Base-by-base conservation (phyloP, 805 yeast species). In the Candida schatavii region DNA sequence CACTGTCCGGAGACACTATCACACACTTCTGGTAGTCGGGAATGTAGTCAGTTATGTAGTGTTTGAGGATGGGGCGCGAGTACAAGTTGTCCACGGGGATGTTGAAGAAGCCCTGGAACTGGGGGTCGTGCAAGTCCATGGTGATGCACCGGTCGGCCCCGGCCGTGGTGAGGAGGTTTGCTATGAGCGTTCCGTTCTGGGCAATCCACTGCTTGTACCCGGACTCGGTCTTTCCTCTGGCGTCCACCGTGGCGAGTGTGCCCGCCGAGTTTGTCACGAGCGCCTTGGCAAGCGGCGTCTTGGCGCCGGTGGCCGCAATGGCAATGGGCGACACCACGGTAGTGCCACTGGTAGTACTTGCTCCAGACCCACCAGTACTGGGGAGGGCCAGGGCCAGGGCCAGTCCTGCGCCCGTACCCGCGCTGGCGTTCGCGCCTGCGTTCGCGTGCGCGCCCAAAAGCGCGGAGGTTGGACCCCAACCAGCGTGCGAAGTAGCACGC, bases 81-180 rank as follows among this genome's bases (percentile, higher is more conserved):
- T 88, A 88, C 49, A 93, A 62, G 60, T 93, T 93, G 62, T 93
- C 99, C 33, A 93, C 97, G 2, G 97, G 97, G 34, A 93, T 85
- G 55, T 90, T 93, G 59, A 93, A 93, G 57, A 88, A 93, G 3
- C 99, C 99, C 62, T 95, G 98, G 64, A 88, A 93, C 64, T 93
- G 99, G 1, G 98, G 89, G 57, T 93, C 99, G 61, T 93, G 99
- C 44, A 93, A 72, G 59, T 93, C 99, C 97, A 93, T 90, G 2
- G 99, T 93, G 49, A 93, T 89, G 43, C 90, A 82, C 56, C 95
- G 93, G 63, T 93, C 96, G 1, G 98, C 97, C 30, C 99, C 99
- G 0, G 98, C 93, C 2, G 91, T 78, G 3, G 88, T 85, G 48
- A 93, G 68, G 46, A 93, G 67, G 52, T 88, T 85, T 29, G 98